These are phyloP conservation scores for Teunomyces stri DNA, from an alignment of 805 yeast species.

Conservation along the genomic window DNA sequence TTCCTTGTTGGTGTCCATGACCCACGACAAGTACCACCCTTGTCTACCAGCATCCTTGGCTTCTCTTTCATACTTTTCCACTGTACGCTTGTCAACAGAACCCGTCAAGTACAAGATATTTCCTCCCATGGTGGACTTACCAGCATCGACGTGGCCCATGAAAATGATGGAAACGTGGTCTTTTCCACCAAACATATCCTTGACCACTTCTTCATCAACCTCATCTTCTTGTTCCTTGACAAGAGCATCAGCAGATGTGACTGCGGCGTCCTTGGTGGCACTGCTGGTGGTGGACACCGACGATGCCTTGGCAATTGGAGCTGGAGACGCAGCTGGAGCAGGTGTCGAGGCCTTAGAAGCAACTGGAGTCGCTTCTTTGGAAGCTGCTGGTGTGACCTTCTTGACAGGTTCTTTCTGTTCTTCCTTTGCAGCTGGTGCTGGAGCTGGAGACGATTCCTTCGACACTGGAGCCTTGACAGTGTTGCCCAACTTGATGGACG, in stretches of 20 bases:
- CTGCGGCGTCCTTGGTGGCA: constrained; percentile 19
- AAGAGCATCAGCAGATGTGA: constrained; percentile 45
- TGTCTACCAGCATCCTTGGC: constrained; percentile 99
- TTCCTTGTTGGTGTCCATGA: constrained; percentile 98
- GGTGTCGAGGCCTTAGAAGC: constrained; percentile 21
- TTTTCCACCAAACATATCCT: constrained; percentile 94
- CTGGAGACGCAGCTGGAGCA: constrained; percentile 10
- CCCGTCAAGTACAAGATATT: constrained; percentile 90
- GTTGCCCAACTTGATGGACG: constrained; percentile 58
- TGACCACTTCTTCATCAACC: constrained; percentile 82
- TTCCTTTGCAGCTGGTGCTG: constrained; percentile 19
- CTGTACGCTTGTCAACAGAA: constrained; percentile 97
- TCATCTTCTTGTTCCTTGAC: constrained; percentile 73
- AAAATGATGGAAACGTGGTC: constrained; percentile 95
- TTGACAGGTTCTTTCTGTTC: constrained; percentile 15
- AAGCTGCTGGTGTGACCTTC: constrained; percentile 26
- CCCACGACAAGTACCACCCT: constrained; percentile 99
- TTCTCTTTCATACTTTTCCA: constrained; percentile 96
- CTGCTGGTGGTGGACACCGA: constrained; percentile 14
- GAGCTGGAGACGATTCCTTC: constrained; percentile 17
- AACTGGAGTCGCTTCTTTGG: constrained; percentile 7
- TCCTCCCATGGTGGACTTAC: constrained; percentile 99
- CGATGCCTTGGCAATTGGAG: constrained; percentile 8
- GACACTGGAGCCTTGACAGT: constrained; percentile 33
- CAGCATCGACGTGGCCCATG: constrained; percentile 99